phyloP scores from a whole-genome alignment of 2,329 filamentous ascomycete species.

The Cladophialophora exuberans region DNA sequence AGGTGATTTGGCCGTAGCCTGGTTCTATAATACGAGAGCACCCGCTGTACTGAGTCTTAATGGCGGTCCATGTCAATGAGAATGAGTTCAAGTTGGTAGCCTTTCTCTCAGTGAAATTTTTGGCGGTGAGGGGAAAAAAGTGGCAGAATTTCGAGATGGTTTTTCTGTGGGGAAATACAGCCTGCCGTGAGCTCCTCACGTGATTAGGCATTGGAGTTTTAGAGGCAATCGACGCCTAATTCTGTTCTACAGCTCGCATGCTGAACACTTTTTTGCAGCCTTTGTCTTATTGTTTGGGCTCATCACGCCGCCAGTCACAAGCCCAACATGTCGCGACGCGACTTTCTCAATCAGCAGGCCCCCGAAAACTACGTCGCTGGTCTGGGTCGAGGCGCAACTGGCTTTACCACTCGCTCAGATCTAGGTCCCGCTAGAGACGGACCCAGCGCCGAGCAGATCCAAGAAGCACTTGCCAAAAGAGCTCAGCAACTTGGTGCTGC shows the following conservation, averaged over 20 bases:
- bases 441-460: constrained; percentile 96
- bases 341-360: constrained; percentile 85
- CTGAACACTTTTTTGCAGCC: background rate
- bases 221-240: no score
- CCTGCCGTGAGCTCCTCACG: background rate
- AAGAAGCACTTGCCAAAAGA: constrained; percentile 92
- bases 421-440: constrained; percentile 92
- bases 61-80: no score
- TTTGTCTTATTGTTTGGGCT: background rate
- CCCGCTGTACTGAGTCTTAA: background rate
- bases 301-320: background rate
- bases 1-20: background rate
- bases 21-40: background rate
- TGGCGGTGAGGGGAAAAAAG: constrained; percentile 22
- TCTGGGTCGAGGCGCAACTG: constrained; percentile 94
- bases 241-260: background rate
- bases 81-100: background rate
- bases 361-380: constrained; percentile 92
- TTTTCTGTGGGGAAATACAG: background rate
- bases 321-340: constrained; percentile 67
- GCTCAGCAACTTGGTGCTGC: constrained; percentile 77
- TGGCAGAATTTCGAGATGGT: constrained; percentile 22
- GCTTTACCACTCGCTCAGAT: constrained; percentile 97
- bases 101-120: constrained; percentile 13
- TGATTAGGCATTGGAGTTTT: no score